Base-by-base conservation (phyloP, 495 filamentous ascomycete genomes). In the Penicillium simplicissimum region DNA sequence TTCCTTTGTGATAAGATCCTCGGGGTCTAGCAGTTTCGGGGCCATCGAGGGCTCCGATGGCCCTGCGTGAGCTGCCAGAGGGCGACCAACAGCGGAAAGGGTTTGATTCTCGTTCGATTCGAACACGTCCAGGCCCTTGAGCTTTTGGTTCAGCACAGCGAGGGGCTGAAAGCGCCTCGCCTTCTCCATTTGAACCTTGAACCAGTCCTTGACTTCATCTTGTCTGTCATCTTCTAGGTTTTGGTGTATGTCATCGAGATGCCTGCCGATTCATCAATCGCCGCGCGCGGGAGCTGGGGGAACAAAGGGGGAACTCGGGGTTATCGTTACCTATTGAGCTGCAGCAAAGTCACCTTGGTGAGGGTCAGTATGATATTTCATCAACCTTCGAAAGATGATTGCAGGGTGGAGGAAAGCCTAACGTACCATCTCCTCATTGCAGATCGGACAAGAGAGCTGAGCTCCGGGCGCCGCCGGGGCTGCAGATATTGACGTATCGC, bases 151-250 rank as follows among this genome's bases (percentile, higher is more conserved):
- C 13, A 93, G 77, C 13, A 91, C 88, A 0, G 92, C 93, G 1
- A 98, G 83, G 1, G 95, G 95, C 66, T 98, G 96, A 72, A 98
- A 98, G 38, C 87, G 87, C 74, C 96, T 97, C 17, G 95, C 96
- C 72, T 96, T 97, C 52, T 90, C 83, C 80, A 98, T 96, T 73
- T 97, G 95, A 64, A 90, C 88, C 75, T 95, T 89, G 80, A 98
- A 97, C 95, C 95, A 98, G 56, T 90, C 94, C 78, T 96, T 96
- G 61, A 97, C 94, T 76, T 98, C 92, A 74, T 97, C 94, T 69
- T 98, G 96, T 67, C 91, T 90, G 55, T 90, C 84, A 59, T 92
- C 91, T 73, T 96, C 92, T n/a, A 98, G 83, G 63, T 97, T 92
- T 62, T 93, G 89, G 76, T 98, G 95, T 40, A 84, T 81, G 68